Conservation (phyloP, 2,329 filamentous ascomycete genomes). For the Amesomyces nigricolor region DNA sequence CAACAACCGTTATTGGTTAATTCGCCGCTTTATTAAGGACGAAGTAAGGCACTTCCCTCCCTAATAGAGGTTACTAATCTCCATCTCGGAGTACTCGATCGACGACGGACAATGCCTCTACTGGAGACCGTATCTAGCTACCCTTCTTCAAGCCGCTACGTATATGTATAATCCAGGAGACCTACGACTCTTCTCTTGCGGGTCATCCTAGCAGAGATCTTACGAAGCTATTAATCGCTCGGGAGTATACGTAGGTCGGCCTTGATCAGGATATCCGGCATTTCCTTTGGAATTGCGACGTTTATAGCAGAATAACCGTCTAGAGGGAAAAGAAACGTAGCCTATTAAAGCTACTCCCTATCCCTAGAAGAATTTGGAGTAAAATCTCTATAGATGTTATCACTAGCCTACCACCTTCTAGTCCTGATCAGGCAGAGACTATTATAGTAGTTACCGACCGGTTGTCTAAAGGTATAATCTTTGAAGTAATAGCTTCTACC, state of each 20-base stretch:
- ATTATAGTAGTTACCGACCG: no score
- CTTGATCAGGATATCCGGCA: neutral
- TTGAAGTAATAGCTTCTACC: no score
- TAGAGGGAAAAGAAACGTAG: neutral
- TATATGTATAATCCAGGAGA: no score
- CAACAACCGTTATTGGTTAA: slow-evolving; percentile 9
- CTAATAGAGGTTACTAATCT: slow-evolving; percentile 3
- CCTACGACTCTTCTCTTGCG: no score
- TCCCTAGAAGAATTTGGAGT: neutral
- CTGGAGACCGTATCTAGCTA: neutral
- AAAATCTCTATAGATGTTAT: neutral
- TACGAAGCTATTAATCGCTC: neutral
- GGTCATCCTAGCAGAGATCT: neutral
- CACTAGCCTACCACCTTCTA: no score
- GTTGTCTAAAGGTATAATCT: no score
- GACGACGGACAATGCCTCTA: slow-evolving; percentile 3
- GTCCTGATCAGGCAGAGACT: no score
- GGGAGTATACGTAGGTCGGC: neutral
- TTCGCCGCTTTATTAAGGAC: neutral
- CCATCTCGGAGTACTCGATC: slow-evolving; percentile 5
- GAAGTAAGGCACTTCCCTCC: neutral
- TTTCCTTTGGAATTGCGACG: neutral
- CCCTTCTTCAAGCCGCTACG: no score
- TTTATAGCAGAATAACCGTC: neutral
- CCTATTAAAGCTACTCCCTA: slow-evolving; percentile 1